Base-by-base conservation (phyloP, 1,139 yeast genomes). In the Geotrichum siamense region DNA sequence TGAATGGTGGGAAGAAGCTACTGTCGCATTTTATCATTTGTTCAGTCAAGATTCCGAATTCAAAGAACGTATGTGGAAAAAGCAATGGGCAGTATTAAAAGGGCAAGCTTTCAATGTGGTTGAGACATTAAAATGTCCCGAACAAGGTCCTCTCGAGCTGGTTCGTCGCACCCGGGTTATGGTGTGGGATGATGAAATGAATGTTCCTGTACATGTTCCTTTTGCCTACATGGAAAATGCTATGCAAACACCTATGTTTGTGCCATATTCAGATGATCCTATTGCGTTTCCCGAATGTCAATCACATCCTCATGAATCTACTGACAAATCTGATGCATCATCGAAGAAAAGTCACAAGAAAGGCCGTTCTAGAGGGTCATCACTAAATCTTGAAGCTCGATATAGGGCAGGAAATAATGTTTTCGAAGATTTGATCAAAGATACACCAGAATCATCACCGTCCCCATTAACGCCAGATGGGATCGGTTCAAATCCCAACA, bases 71-170 rank as follows among this genome's bases (percentile, higher is more conserved):
- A 71, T 80, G 78, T 82, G 84, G 79, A 65, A 63, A 34, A 73
- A 75, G 48, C 91, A 82, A 55, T 69, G 81, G 68, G 79, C 85
- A 0, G 82, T 82, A 1, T 55, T 82, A 54, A 82, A 82, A 55
- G 93, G 93, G 0, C 91, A 82, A 55, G 86, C 91, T 0, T 81
- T 79, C 62, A 81, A 81, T 53, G 81, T 82, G 5, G 82, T 81
- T 3, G 86, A 82, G 52, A 71, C 80, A 1, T 61, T 82, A 43
- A 77, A 76, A 53, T 62, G 69, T 34, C 68, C 70, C 1, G 71
- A 72, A 38, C 81, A 78, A 41, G 86, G 87, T 0, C 89, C 87
- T 0, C 63, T 80, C 47, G 87, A 81, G 50, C 64, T 82, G 21
- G 79, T 79, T 0, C 66, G 83, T 51, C 61, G 82, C 39, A 74